phyloP scores from a whole-genome alignment of 2,329 filamentous ascomycete genomes.

The Pseudogymnoascus sp. region DNA sequence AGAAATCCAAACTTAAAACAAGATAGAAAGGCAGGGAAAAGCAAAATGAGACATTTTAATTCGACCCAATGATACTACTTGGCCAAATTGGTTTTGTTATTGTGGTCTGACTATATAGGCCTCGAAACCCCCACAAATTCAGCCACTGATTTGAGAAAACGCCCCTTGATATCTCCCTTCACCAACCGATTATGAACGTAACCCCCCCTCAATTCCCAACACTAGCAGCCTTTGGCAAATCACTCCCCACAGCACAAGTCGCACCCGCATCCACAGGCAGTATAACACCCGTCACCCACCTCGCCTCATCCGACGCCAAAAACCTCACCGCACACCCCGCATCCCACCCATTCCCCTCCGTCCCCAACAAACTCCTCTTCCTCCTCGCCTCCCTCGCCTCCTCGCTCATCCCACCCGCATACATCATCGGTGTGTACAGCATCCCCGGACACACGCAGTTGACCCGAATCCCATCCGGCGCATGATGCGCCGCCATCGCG shows the following conservation, averaged over 20 bases:
- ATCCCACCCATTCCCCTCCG: slow-evolving; percentile 47
- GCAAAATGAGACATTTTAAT: not conserved
- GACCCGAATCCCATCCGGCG: slow-evolving; percentile 39
- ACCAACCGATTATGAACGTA: not conserved
- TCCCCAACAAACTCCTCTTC: slow-evolving; percentile 42
- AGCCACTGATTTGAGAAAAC: not conserved
- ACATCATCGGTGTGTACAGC: slow-evolving; percentile 46
- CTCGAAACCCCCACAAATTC: too few relatives aligned
- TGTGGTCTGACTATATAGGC: not conserved
- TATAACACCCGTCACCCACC: slow-evolving; percentile 43
- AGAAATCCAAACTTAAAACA: not conserved
- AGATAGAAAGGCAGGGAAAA: not conserved
- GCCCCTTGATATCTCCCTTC: not conserved
- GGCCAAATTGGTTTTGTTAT: not conserved
- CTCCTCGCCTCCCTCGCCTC: slow-evolving; percentile 31
- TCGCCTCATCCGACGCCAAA: slow-evolving; percentile 41
- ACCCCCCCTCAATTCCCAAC: not conserved
- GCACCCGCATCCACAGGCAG: slow-evolving; percentile 40
- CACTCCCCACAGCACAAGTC: slow-evolving; percentile 35
- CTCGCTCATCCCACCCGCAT: slow-evolving; percentile 30
- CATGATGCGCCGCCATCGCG: slow-evolving; percentile 48
- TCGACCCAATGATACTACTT: not conserved
- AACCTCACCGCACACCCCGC: slow-evolving; percentile 42
- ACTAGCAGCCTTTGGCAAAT: slow-evolving; percentile 26
- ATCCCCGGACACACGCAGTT: slow-evolving; percentile 48